These are phyloP conservation scores for Nicotiana otophora DNA, from an alignment of 257 asterid genomes.

Conservation along the genomic window DNA sequence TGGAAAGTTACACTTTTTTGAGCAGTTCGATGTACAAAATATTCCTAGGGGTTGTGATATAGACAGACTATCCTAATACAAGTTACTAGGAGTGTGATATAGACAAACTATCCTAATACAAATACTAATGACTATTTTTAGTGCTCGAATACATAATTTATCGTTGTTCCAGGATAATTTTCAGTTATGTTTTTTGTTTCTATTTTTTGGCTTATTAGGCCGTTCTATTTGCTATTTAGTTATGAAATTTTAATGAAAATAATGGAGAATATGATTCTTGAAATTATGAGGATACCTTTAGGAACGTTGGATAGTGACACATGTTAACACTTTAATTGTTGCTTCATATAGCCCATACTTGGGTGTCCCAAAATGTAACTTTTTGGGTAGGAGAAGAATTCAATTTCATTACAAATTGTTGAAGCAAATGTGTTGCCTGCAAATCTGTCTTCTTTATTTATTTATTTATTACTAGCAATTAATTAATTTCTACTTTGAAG, in stretches of 20 bases:
- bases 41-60: too few species aligned
- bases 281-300: slow-evolving; percentile 2
- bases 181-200: neutral
- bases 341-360: slow-evolving; percentile 5
- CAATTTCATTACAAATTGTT: neutral
- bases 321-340: slow-evolving; percentile 1
- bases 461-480: too few species aligned
- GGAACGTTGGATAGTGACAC: slow-evolving; percentile 12
- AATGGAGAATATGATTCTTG: neutral
- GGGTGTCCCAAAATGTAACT: slow-evolving; percentile 7
- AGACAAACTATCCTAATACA: too few species aligned
- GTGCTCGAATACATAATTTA: too few species aligned
- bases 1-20: too few species aligned
- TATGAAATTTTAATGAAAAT: neutral
- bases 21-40: too few species aligned
- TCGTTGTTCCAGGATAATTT: neutral
- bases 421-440: slow-evolving; percentile 11
- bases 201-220: too few species aligned
- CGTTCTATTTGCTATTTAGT: neutral
- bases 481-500: neutral
- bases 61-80: too few species aligned
- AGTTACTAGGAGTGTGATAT: too few species aligned
- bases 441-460: slow-evolving; percentile 1
- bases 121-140: too few species aligned
- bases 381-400: neutral